Conservation (phyloP, 257 asterid species). For the Handroanthus guayacan region DNA sequence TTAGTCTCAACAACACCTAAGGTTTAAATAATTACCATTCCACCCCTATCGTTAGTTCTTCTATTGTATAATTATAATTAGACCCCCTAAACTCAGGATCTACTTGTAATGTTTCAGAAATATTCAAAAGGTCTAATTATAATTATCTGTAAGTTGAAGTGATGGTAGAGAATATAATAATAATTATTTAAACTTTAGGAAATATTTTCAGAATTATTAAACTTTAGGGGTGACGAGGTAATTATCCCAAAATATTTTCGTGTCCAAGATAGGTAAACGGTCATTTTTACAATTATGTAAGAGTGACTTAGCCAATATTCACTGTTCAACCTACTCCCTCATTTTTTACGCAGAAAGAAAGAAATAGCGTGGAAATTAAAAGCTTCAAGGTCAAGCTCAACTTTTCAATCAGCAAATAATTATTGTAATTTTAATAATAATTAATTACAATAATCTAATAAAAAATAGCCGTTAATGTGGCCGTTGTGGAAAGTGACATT, state of each 20-base stretch:
- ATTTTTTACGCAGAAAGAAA: constrained; percentile 12
- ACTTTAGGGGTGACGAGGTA: too few relatives aligned
- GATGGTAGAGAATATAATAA: too few relatives aligned
- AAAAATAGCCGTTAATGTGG: constrained; percentile 49
- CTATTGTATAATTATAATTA: too few relatives aligned
- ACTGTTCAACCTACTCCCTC: constrained; percentile 19
- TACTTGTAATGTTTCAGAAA: too few relatives aligned
- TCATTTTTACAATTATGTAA: constrained; percentile 25
- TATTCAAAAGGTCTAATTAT: too few relatives aligned
- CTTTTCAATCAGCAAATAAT: background rate
- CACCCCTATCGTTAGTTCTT: too few relatives aligned
- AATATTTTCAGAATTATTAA: too few relatives aligned
- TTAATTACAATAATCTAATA: background rate
- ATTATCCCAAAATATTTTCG: background rate
- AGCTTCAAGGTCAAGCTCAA: constrained; percentile 3
- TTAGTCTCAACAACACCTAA: too few relatives aligned
- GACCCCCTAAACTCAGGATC: too few relatives aligned
- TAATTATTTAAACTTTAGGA: too few relatives aligned
- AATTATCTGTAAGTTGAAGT: too few relatives aligned
- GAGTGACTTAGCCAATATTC: background rate
- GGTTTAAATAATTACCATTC: too few relatives aligned
- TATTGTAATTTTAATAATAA: background rate
- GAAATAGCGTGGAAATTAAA: background rate
- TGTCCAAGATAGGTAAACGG: constrained; percentile 1
- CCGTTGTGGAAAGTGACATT: constrained; percentile 50